phyloP scores from a whole-genome alignment of 805 yeast species.

The Priceomyces medius region DNA sequence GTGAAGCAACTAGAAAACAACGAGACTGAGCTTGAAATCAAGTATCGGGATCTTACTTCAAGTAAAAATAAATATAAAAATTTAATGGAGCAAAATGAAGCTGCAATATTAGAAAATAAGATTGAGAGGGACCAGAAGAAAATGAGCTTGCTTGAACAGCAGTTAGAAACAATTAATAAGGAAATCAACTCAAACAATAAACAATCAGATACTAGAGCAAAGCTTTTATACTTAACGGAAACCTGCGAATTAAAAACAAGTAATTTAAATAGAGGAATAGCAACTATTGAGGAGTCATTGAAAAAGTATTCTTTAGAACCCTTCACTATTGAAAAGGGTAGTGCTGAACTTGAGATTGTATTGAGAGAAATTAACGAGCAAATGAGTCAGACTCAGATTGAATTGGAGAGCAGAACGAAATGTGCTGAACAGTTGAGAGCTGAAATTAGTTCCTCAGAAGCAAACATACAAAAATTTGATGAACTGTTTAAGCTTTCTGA shows the following conservation, averaged over 20 bases:
- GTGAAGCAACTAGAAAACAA: conserved; percentile 39
- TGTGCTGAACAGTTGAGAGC: conserved; percentile 2
- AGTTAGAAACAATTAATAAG: conserved; percentile 52
- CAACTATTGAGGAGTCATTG: conserved; percentile 21
- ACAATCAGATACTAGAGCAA: conserved; percentile 60
- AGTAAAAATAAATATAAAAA: conserved; percentile 34
- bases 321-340: conserved; percentile 15
- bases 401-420: not conserved
- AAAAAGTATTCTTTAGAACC: conserved; percentile 13
- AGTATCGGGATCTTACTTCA: conserved; percentile 40
- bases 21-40: conserved; percentile 48
- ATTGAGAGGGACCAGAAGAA: conserved; percentile 39
- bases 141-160: conserved; percentile 29
- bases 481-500: conserved; percentile 7
- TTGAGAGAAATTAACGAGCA: not conserved
- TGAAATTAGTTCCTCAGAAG: not conserved
- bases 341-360: conserved; percentile 8
- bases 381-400: not conserved
- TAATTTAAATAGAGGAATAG: conserved; percentile 26
- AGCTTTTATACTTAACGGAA: conserved; percentile 45
- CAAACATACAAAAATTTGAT: conserved; percentile 1
- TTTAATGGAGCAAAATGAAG: conserved; percentile 17
- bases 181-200: conserved; percentile 52
- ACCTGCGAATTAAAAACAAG: conserved; percentile 30
- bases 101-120: conserved; percentile 28